phyloP scores from a whole-genome alignment of 2,329 filamentous ascomycete species.

The Blastomyces parvus region DNA sequence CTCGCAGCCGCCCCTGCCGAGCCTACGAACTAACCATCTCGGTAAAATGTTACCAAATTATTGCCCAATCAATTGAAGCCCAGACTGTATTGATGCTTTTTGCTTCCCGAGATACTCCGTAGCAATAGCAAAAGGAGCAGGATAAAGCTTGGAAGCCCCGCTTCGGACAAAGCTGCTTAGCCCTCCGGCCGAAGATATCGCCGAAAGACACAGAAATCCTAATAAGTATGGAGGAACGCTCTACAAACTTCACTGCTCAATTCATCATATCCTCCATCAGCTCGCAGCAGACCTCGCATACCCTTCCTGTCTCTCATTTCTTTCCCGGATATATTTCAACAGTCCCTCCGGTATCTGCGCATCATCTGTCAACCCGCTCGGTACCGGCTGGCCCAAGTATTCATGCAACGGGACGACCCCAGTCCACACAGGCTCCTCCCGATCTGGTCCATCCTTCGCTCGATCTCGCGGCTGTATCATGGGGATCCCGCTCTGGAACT shows the following conservation, averaged over 20 bases:
- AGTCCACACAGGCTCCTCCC: slow-evolving; percentile 46
- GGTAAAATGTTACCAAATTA: too few species aligned
- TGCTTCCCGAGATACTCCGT: too few species aligned
- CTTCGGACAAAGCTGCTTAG: too few species aligned
- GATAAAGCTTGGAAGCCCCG: too few species aligned
- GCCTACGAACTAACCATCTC: not conserved
- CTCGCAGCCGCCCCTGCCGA: not conserved
- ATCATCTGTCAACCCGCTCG: slow-evolving; percentile 50
- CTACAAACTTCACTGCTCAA: not conserved
- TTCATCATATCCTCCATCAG: not conserved
- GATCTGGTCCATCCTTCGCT: slow-evolving; percentile 40
- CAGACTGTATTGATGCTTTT: too few species aligned
- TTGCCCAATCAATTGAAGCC: not conserved
- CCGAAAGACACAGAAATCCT: too few species aligned
- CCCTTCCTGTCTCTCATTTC: not conserved
- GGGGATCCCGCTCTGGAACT: slow-evolving; percentile 51
- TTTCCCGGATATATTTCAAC: not conserved
- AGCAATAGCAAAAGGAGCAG: too few species aligned
- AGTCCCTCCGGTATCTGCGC: slow-evolving; percentile 43
- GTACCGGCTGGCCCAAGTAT: slow-evolving; percentile 52
- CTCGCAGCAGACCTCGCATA: not conserved
- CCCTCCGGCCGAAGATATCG: too few species aligned
- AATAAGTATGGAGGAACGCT: not conserved
- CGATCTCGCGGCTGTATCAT: slow-evolving; percentile 50
- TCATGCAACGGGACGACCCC: slow-evolving; percentile 56